Conservation (phyloP, 345 rosid genomes). For the Angophora floribunda region DNA sequence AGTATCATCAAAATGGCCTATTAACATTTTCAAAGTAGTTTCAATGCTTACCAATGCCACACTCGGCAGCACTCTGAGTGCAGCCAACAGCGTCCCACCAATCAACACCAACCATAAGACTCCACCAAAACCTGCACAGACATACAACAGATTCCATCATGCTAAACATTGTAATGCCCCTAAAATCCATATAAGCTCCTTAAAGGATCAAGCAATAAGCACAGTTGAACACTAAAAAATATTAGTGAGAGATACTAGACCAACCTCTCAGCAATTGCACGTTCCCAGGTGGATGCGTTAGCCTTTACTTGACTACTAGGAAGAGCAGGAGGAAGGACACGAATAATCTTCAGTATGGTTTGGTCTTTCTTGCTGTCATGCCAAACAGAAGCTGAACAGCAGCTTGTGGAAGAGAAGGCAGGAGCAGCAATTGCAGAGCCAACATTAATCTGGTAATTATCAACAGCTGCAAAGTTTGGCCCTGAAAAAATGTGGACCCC, state of each 20-base stretch:
- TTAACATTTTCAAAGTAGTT: not conserved
- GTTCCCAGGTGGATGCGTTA: conserved; percentile 85
- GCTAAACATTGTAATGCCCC: not conserved
- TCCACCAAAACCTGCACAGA: conserved; percentile 95
- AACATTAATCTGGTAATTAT: conserved; percentile 91
- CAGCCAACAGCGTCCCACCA: conserved; percentile 99
- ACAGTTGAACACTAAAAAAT: not conserved
- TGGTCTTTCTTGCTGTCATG: conserved; percentile 81
- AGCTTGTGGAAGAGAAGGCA: conserved; percentile 97
- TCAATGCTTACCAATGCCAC: conserved; percentile 63
- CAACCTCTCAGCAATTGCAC: conserved; percentile 99
- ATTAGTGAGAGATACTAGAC: not conserved
- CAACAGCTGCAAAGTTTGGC: conserved; percentile 81
- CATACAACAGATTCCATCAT: not conserved
- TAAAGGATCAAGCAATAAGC: not conserved
- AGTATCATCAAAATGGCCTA: not conserved
- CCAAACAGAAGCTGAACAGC: conserved; percentile 99
- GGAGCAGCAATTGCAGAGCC: conserved; percentile 97
- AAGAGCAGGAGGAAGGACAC: conserved; percentile 95
- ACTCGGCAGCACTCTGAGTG: conserved; percentile 99
- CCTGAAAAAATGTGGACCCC: conserved; percentile 99
- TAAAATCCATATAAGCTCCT: not conserved
- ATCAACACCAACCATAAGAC: conserved; percentile 99
- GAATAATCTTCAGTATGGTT: conserved; percentile 80
- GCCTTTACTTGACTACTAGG: conserved; percentile 68